phyloP scores from a whole-genome alignment of 495 filamentous ascomycete genomes.

The Tuber aestivum region DNA sequence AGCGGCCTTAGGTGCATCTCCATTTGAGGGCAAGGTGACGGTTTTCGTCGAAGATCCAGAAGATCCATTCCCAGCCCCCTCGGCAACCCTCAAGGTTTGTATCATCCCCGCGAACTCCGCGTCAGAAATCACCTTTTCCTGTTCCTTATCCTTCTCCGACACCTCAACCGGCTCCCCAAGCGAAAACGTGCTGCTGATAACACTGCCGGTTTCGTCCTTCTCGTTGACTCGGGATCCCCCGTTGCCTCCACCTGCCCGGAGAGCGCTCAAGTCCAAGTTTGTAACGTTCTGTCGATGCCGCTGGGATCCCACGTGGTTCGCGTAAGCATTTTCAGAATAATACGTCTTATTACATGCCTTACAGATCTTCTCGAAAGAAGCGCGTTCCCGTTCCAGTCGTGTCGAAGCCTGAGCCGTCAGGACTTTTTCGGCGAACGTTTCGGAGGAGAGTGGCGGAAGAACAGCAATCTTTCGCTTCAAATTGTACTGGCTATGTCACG shows the following conservation, averaged over 20 bases:
- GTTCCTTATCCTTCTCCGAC: slow-evolving; percentile 58
- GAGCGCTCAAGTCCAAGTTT: slow-evolving; percentile 43
- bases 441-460: slow-evolving; percentile 83
- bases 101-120: slow-evolving; percentile 68
- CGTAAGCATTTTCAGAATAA: slow-evolving; percentile 91
- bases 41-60: slow-evolving; percentile 31
- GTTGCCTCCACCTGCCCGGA: slow-evolving; percentile 38
- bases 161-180: slow-evolving; percentile 69
- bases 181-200: slow-evolving; percentile 87
- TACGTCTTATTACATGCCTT: slow-evolving; percentile 82
- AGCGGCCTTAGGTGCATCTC: slow-evolving; percentile 16
- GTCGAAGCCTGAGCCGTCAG: slow-evolving; percentile 82
- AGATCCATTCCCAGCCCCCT: slow-evolving; percentile 43
- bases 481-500: slow-evolving; percentile 73
- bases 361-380: slow-evolving; percentile 79
- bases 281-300: slow-evolving; percentile 73
- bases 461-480: slow-evolving; percentile 91
- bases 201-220: slow-evolving; percentile 70
- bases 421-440: slow-evolving; percentile 93
- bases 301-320: slow-evolving; percentile 84
- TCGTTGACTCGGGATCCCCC: slow-evolving; percentile 44
- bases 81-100: slow-evolving; percentile 64
- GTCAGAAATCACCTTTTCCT: slow-evolving; percentile 28
- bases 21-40: slow-evolving; percentile 6
- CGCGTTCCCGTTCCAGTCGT: slow-evolving; percentile 76